Base-by-base conservation (phyloP, 1,284 basidiomycete genomes). In the Cystobasidiaceae sp. region DNA sequence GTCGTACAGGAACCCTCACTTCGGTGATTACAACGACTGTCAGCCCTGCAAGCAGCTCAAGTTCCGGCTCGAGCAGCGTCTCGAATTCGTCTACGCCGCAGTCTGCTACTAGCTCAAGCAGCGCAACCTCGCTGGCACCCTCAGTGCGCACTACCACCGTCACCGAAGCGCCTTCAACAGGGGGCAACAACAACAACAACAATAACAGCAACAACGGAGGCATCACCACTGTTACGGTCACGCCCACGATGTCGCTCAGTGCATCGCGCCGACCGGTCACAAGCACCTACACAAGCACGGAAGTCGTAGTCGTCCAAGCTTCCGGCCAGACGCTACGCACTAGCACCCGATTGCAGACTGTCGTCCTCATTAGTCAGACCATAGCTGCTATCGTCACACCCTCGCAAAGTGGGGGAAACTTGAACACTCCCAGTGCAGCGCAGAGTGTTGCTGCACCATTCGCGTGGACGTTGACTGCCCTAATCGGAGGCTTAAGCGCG, bases 271-370 rank as follows among this genome's bases (percentile, higher is more conserved):
- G 4, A 52, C 50, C n/a, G n/a, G 21, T 44, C 13, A 64, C 61
- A 17, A 44, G 30, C 9, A 64, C 61, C 1, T 55, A 48, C 41
- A 64, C 61, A 44, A 44, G 25, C 30, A 56, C 52, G 19, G 49
- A 64, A 34, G 51, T 64, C 17, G 43, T 64, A 15, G 61, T 64
- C 5, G 52, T 56, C 9, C 51, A 43, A 2, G 23, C 19, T 8
- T 45, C 51, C 13, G 46, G 46, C 17, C 52, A 52, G 52, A 33
- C 46, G 13, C 25, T 13, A 13, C 46, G 44, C 19, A 64, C 61
- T 13, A 30, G 28, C 4, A 64, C 61, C 9, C 50, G 52, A 30
- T 34, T 55, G 44, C 61, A 64, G 41, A 64, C 61, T 27, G 61
- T 64, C 15, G 46, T 64, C 32, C 48, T 51, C n/a, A 44, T 64